Evolutionary conservation across 306 rosid genomes (phyloP).

Genomic region (Malus sylvestris): DNA sequence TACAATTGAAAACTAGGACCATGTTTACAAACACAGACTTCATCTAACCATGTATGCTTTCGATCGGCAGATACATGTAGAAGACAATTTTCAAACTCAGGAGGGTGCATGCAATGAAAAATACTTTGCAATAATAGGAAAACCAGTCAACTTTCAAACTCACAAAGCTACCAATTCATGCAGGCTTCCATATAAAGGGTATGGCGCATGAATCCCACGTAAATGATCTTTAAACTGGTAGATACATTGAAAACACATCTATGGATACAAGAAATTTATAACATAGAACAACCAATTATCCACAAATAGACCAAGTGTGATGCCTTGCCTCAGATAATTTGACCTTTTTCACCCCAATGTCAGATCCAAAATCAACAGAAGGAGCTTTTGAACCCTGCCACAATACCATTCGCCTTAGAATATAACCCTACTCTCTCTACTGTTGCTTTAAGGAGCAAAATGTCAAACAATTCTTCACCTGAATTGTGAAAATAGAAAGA

Average conservation of each 20-base stretch:
- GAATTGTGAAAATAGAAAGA: neutral
- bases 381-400: slow-evolving; percentile 52
- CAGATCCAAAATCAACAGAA: slow-evolving; percentile 59
- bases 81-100: neutral
- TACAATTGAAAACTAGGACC: neutral
- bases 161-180: neutral
- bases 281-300: neutral
- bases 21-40: neutral
- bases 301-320: slow-evolving; percentile 4
- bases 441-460: neutral
- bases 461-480: neutral
- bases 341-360: slow-evolving; percentile 42
- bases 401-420: neutral
- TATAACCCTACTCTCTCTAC: neutral
- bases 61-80: neutral
- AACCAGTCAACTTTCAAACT: neutral
- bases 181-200: neutral
- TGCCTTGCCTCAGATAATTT: slow-evolving; percentile 73
- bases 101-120: slow-evolving; percentile 2
- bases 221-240: neutral
- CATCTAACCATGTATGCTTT: neutral
- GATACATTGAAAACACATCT: neutral
- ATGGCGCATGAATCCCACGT: neutral
- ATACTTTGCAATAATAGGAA: neutral
- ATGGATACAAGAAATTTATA: neutral